Evolutionary conservation across 2,329 filamentous ascomycete species (phyloP).

Genomic region (Monilinia fructicola): DNA sequence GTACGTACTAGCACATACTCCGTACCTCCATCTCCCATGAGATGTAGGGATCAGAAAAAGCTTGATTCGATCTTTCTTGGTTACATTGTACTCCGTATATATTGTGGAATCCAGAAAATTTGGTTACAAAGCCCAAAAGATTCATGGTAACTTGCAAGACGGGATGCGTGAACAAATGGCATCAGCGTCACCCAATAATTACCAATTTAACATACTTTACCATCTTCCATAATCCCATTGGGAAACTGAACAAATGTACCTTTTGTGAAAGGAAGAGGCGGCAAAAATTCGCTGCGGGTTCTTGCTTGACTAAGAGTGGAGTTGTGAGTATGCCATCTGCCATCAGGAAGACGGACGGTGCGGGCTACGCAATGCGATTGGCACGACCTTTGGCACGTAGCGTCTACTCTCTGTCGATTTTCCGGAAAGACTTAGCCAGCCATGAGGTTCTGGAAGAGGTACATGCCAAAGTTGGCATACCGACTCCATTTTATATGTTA

Average conservation of each 20-base stretch:
- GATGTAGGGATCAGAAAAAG: conserved; percentile 22
- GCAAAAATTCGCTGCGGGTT: conserved; percentile 29
- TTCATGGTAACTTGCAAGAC: conserved; percentile 4
- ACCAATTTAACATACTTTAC: conserved; percentile 11
- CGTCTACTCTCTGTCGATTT: too few relatives aligned
- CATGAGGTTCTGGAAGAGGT: neutral
- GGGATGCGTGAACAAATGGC: neutral
- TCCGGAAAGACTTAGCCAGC: too few relatives aligned
- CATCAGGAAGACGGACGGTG: too few relatives aligned
- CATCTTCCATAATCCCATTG: conserved; percentile 11
- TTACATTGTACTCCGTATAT: neutral
- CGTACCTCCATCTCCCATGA: neutral
- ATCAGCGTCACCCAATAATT: conserved; percentile 1
- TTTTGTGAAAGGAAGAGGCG: conserved; percentile 29
- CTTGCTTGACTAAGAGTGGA: neutral
- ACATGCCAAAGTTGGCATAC: conserved; percentile 10
- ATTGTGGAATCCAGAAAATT: too few relatives aligned
- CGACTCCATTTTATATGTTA: conserved; percentile 16
- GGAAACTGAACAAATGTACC: conserved; percentile 28
- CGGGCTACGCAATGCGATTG: too few relatives aligned
- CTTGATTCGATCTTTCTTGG: conserved; percentile 21
- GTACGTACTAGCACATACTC: conserved; percentile 57
- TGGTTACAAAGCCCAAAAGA: too few relatives aligned
- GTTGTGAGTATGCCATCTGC: too few relatives aligned
- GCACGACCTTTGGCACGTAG: too few relatives aligned